Evolutionary conservation across 176 grass and related monocot genomes (phyloP).

Genomic region (Musa acuminata): DNA sequence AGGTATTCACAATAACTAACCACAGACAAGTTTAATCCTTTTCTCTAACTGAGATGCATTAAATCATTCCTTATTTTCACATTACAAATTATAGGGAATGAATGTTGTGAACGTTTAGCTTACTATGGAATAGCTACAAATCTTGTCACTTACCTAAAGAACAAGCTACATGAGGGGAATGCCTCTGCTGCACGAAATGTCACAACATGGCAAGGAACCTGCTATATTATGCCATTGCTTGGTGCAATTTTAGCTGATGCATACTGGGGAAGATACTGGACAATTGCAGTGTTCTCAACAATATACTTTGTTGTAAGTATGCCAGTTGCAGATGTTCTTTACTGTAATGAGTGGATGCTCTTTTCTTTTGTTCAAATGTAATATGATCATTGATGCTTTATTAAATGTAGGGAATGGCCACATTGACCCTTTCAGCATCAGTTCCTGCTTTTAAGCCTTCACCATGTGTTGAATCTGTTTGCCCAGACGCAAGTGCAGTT

Average conservation of each 20-base stretch:
- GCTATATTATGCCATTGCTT: slow-evolving; percentile 79
- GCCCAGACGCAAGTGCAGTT: slow-evolving; percentile 43
- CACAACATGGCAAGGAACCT: slow-evolving; percentile 84
- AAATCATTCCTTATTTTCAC: background rate
- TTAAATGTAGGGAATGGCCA: slow-evolving; percentile 56
- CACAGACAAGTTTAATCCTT: background rate
- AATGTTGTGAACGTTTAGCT: slow-evolving; percentile 76
- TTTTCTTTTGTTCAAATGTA: background rate
- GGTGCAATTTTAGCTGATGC: slow-evolving; percentile 84
- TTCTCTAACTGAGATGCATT: background rate
- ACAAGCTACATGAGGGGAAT: slow-evolving; percentile 65
- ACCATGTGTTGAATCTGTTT: slow-evolving; percentile 31
- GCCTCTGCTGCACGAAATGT: slow-evolving; percentile 69
- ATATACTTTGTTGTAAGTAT: slow-evolving; percentile 79
- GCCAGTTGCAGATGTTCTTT: background rate
- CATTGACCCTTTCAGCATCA: slow-evolving; percentile 64
- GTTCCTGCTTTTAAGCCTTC: slow-evolving; percentile 47
- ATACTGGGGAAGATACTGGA: slow-evolving; percentile 69
- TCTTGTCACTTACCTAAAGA: slow-evolving; percentile 68
- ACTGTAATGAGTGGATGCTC: background rate
- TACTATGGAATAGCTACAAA: slow-evolving; percentile 84
- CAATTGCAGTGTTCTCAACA: slow-evolving; percentile 67
- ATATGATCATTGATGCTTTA: slow-evolving; percentile 7
- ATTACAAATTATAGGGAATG: slow-evolving; percentile 47
- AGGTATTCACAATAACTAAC: slow-evolving; percentile 33